Base-by-base conservation (phyloP, 352 stramenopile genomes). In the Phytophthora ramorum region DNA sequence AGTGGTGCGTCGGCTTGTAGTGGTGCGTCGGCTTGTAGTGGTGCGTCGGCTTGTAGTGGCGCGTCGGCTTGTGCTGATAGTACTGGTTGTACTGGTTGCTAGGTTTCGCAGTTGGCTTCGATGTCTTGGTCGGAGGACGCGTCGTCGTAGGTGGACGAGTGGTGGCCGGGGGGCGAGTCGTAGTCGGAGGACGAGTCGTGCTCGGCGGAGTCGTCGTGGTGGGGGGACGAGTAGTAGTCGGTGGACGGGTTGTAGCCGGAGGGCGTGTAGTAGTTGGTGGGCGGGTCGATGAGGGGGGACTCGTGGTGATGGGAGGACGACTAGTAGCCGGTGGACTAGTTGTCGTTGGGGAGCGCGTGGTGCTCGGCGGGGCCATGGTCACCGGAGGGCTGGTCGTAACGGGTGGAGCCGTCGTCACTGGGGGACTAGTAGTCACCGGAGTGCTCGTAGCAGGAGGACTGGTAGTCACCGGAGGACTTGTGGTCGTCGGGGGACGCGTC, bases 351-450 rank as follows among this genome's bases (percentile, higher is more conserved):
- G 44, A 22, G 20, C 20, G 9, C 0, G 44, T 40, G 13, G 30
- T 26, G 7, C 13, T 14, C 7, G 30, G 48, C 7, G 48, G 48
- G 2, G 14, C 16, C 3, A 28, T 55, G 3, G 30, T 22, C 8
- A 17, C 13, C 2, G 48, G 48, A 10, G 48, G 19, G 4, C 13
- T 43, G 8, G 30, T 43, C 2, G 58, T 93, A 83, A 8, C 81
- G 0, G 48, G 48, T 34, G 30, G 48, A 9, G 7, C 13, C 2
- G 30, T 55, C 4, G 48, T 43, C 12, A 17, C 9, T 0, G 47
- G 47, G 19, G 44, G 44, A 12, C 20, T 35, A 10, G 38, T 45
- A 2, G 38, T 45, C 12, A 20, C 38, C 12, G 38, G 38, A 6
- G 43, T 17, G 14, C 19, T 32, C 17, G 45, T 51, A 20, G 45